Percentiles rank a stretch among this genome's conserved stretches.
Conservation (phyloP, 129 eudicot species). For the Pulicaria dysenterica region DNA sequence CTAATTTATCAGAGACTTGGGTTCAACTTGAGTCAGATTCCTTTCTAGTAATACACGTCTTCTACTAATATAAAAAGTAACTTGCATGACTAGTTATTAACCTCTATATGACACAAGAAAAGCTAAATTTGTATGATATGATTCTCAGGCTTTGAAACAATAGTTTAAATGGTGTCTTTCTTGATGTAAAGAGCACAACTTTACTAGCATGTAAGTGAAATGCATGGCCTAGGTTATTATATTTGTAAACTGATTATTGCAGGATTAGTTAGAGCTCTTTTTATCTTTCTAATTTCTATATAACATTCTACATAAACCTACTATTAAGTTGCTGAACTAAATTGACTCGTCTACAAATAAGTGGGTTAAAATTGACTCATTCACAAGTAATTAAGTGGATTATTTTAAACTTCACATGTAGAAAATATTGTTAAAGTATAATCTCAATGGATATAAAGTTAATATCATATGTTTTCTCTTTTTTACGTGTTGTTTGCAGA, state of each 20-base stretch:
- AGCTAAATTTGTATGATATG: neutral
- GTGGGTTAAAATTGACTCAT: no score
- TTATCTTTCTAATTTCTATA: no score
- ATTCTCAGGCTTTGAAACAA: slow-evolving; percentile 77
- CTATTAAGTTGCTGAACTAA: no score
- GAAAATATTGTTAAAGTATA: no score
- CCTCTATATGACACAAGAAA: slow-evolving; percentile 5
- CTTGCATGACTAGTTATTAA: neutral
- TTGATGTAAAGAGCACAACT: no score
- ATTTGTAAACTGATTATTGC: neutral
- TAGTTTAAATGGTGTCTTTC: slow-evolving; percentile 58
- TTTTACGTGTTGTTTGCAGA: no score
- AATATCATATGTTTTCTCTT: no score
- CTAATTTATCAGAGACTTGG: slow-evolving; percentile 63
- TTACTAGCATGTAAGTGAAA: slow-evolving; percentile 56
- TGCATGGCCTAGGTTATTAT: slow-evolving; percentile 1
- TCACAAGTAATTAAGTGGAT: no score
- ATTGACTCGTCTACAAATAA: no score
- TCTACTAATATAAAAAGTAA: neutral
- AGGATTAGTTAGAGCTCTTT: neutral
- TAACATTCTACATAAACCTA: no score
- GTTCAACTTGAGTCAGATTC: slow-evolving; percentile 62
- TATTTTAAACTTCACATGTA: no score
- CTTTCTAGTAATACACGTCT: slow-evolving; percentile 50
- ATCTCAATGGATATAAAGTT: no score